These are phyloP conservation scores for Cytospora chrysosperma DNA, from an alignment of 2,329 filamentous ascomycete genomes.

Conservation along the genomic window DNA sequence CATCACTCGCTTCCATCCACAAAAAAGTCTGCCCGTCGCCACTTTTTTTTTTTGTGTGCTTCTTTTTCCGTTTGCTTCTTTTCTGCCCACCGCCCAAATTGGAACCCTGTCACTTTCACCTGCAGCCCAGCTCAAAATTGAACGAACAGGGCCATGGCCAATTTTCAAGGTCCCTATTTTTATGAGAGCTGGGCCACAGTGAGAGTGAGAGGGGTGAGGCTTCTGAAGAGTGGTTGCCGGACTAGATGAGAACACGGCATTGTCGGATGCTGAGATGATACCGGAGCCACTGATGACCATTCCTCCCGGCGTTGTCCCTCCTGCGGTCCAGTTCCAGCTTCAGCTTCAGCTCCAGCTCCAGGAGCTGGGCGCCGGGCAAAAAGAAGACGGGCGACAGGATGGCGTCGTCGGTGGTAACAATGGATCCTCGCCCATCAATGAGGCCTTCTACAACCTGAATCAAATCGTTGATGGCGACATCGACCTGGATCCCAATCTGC, in stretches of 20 bases:
- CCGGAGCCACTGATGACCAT: conserved; percentile 1
- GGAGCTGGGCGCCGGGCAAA: background rate
- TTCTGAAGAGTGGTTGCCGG: background rate
- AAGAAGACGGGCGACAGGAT: background rate
- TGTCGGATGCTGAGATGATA: background rate
- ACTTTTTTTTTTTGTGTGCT: conserved; percentile 14
- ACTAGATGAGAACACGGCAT: background rate
- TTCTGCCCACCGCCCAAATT: conserved; percentile 13
- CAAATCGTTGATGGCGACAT: background rate
- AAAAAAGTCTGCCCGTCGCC: conserved; percentile 18
- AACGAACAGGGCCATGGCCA: conserved; percentile 12
- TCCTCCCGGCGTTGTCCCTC: conserved; percentile 23
- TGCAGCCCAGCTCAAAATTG: conserved; percentile 3
- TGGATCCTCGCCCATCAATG: background rate
- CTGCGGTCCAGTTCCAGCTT: background rate
- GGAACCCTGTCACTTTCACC: background rate
- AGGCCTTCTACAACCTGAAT: background rate
- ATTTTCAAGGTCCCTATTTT: background rate
- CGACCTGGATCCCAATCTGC: background rate
- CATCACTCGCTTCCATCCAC: background rate
- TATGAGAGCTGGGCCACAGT: background rate
- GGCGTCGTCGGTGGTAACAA: background rate
- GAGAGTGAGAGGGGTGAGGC: background rate
- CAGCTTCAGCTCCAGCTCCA: too few relatives aligned
- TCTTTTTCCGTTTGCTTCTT: background rate